Evolutionary conservation across 495 filamentous ascomycete genomes (phyloP).

Genomic region (Baudoinia panamericana): DNA sequence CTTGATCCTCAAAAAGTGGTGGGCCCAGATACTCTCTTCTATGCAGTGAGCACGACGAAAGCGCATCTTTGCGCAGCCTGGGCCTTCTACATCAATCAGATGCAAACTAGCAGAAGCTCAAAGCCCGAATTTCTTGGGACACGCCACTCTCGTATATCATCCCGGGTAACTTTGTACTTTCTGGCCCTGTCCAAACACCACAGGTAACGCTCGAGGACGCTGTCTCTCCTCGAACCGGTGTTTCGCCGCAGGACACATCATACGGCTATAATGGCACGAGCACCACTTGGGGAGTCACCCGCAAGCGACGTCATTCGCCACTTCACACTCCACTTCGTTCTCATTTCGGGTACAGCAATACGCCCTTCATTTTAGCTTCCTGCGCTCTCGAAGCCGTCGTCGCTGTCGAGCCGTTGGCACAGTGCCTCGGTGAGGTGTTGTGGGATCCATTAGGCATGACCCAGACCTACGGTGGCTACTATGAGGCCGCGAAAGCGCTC

Average conservation of each 20-base stretch:
- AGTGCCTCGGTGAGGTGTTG: conserved; percentile 25
- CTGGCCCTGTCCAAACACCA: conserved; percentile 31
- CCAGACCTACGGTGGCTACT: conserved; percentile 1
- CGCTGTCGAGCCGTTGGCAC: conserved; percentile 33
- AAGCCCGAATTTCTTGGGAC: conserved; percentile 26
- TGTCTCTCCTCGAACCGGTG: conserved; percentile 14
- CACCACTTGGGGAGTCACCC: neutral
- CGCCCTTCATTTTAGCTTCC: conserved; percentile 37
- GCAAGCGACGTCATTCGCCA: conserved; percentile 40
- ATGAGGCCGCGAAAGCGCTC: neutral
- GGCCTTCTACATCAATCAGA: conserved; percentile 1
- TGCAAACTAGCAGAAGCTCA: neutral
- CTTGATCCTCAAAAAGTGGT: neutral
- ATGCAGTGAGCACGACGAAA: conserved; percentile 8
- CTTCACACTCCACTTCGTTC: conserved; percentile 25
- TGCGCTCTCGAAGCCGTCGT: conserved; percentile 33
- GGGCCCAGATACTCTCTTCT: conserved; percentile 1
- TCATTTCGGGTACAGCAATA: conserved; percentile 39
- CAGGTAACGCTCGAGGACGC: conserved; percentile 18
- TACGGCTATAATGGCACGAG: conserved; percentile 35
- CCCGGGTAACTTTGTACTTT: conserved; percentile 41
- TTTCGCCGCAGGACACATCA: conserved; percentile 12
- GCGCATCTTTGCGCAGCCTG: conserved; percentile 4
- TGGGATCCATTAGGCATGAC: conserved; percentile 5
- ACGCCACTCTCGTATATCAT: conserved; percentile 40